Evolutionary conservation across 2,329 filamentous ascomycete genomes (phyloP).

Genomic region (Blastomyces parvus): DNA sequence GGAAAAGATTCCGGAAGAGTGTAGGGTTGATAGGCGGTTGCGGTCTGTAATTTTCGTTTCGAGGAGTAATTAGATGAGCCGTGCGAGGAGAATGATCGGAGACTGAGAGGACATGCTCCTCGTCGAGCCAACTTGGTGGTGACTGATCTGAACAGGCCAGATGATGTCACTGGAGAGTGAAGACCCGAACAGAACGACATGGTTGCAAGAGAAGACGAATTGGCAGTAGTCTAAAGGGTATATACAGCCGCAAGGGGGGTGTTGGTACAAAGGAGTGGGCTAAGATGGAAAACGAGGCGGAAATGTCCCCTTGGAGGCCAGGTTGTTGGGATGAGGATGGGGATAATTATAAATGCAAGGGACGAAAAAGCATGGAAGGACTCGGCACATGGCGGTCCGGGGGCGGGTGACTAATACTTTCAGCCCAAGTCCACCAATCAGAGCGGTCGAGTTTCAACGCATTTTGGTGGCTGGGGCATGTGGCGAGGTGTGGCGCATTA

Average conservation of each 20-base stretch:
- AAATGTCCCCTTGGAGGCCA: no score
- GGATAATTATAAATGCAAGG: no score
- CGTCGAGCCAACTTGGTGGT: conserved; percentile 30
- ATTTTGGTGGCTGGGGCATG: conserved; percentile 9
- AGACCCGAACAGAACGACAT: conserved; percentile 35
- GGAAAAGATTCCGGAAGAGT: conserved; percentile 48
- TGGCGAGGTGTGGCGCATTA: no score
- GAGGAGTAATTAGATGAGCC: conserved; percentile 39
- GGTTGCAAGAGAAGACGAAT: conserved; percentile 10
- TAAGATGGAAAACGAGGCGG: neutral
- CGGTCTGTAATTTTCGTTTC: conserved; percentile 55
- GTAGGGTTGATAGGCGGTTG: conserved; percentile 54
- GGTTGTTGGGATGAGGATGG: no score
- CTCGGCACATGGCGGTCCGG: neutral
- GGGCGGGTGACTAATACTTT: conserved; percentile 13
- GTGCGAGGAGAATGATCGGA: conserved; percentile 42
- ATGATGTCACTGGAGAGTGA: conserved; percentile 40
- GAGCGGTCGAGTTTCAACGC: conserved; percentile 30
- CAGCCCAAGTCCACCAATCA: conserved; percentile 29
- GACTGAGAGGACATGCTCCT: conserved; percentile 32
- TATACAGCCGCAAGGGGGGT: neutral
- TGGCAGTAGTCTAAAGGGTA: conserved; percentile 5
- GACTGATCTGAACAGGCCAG: conserved; percentile 33
- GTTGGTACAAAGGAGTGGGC: neutral
- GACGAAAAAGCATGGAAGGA: neutral